phyloP scores from a whole-genome alignment of 1,139 yeast genomes.

The Spencermartinsiella ligniputridi region DNA sequence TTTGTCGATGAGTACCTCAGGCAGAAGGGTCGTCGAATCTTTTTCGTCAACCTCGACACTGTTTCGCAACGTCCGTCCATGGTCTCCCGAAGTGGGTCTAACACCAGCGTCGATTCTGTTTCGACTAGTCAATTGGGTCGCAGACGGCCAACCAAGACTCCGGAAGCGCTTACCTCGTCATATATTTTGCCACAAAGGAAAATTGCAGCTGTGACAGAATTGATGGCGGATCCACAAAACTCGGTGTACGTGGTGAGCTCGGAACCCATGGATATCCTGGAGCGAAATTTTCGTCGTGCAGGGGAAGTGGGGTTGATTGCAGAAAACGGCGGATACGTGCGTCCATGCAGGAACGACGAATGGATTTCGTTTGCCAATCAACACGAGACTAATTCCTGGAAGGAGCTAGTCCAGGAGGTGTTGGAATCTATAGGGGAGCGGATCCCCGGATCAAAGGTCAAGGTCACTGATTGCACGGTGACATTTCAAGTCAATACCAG shows the following conservation, averaged over 20 bases:
- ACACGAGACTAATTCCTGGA: conserved; percentile 52
- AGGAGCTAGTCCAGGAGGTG: conserved; percentile 54
- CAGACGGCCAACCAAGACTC: not conserved
- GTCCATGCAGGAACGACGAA: conserved; percentile 38
- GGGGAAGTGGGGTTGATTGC: conserved; percentile 78
- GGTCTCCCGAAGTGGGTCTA: not conserved
- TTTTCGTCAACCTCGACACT: conserved; percentile 32
- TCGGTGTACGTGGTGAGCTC: conserved; percentile 69
- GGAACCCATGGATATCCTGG: conserved; percentile 58
- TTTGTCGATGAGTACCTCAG: not conserved
- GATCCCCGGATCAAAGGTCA: conserved; percentile 71
- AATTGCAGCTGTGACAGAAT: conserved; percentile 39
- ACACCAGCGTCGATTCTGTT: not conserved
- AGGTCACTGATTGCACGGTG: conserved; percentile 70
- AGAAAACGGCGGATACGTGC: conserved; percentile 76
- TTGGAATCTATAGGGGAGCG: conserved; percentile 69
- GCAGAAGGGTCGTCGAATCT: conserved; percentile 25
- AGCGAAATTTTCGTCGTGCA: conserved; percentile 61
- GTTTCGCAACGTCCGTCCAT: not conserved
- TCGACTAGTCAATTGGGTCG: not conserved
- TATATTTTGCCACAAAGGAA: conserved; percentile 33
- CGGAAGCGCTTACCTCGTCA: conserved; percentile 13
- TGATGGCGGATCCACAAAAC: conserved; percentile 51
- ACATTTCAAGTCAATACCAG: conserved; percentile 47
- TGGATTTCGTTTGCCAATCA: conserved; percentile 69